Base-by-base conservation (phyloP, 805 yeast genomes). In the Blastobotrys peoriensis region DNA sequence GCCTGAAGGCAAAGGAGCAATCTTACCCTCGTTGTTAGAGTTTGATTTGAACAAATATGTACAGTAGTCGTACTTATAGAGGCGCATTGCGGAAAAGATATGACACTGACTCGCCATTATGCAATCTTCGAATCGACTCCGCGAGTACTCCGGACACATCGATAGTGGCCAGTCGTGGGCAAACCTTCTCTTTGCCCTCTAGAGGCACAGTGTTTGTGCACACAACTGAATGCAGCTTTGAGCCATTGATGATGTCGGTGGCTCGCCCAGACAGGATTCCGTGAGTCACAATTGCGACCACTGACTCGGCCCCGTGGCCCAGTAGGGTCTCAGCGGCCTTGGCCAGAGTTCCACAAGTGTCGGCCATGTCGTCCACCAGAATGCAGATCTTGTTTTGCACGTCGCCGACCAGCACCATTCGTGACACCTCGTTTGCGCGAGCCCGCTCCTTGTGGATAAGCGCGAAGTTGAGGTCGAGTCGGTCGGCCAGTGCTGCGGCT, bases 301-400 rank as follows among this genome's bases (percentile, higher is more conserved):
- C 98, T 54, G 79, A 76, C 50, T 78, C 73, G 3, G 98, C 98
- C 25, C 86, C 84, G 53, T 86, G 79, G 28, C 77, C 82, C 54
- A 88, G 67, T 48, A 93, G 69, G 4, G 91, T 79, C 48, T 91
- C 95, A 10, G 96, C 93, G 2, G 98, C 98, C 67, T 91, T 93
- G 52, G 86, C 94, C 54, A 93, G 71, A 2, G 98, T 93, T 35
- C 98, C 98, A 67, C 98, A 93, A 3, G 98, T 93, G 62, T 93
- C 98, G 33, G 98, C 98, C 95, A 93, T 93, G 62, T 93, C 98
- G 65, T 93, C 98, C 22, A 93, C 86, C 53, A 93, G 69, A 25
- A 93, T 74, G 67, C 98, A 91, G 3, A 83, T 77, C 64, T 88
- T 88, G 50, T 81, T 79, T 2, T 78, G 69, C 33, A 93, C 98